Evolutionary conservation across 805 yeast genomes (phyloP).

Genomic region (Metschnikowia lachancei): DNA sequence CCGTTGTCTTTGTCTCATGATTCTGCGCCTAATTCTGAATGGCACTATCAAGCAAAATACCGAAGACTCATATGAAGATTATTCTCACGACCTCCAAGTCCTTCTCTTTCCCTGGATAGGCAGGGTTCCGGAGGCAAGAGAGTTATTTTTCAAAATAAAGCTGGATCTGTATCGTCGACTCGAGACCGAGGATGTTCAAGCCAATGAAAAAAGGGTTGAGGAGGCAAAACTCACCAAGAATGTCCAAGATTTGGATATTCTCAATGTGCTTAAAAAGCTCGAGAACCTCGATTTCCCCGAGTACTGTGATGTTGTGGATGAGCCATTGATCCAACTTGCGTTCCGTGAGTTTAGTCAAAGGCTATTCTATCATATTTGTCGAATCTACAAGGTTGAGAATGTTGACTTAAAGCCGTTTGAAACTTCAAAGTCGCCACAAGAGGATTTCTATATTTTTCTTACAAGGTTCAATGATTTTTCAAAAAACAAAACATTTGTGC

Average conservation of each 20-base stretch:
- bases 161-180: constrained; percentile 15
- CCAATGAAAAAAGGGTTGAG: background rate
- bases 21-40: constrained; percentile 48
- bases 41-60: constrained; percentile 39
- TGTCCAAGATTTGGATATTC: constrained; percentile 1
- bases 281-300: constrained; percentile 6
- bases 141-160: constrained; percentile 45
- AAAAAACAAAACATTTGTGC: constrained; percentile 31
- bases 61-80: constrained; percentile 44
- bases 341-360: constrained; percentile 12
- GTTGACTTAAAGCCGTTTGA: constrained; percentile 5
- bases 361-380: constrained; percentile 12
- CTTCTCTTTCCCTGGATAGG: constrained; percentile 66
- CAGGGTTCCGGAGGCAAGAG: constrained; percentile 58
- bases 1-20: constrained; percentile 60
- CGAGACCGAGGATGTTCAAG: background rate
- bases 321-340: constrained; percentile 10
- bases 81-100: constrained; percentile 56
- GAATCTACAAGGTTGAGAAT: constrained; percentile 10
- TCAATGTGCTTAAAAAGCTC: constrained; percentile 8
- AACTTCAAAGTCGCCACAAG: constrained; percentile 8
- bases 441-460: constrained; percentile 29
- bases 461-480: constrained; percentile 31
- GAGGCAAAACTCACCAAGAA: background rate
- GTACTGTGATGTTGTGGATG: constrained; percentile 4